phyloP scores from a whole-genome alignment of 352 stramenopile genomes.

The Pythium vanterpoolii region DNA sequence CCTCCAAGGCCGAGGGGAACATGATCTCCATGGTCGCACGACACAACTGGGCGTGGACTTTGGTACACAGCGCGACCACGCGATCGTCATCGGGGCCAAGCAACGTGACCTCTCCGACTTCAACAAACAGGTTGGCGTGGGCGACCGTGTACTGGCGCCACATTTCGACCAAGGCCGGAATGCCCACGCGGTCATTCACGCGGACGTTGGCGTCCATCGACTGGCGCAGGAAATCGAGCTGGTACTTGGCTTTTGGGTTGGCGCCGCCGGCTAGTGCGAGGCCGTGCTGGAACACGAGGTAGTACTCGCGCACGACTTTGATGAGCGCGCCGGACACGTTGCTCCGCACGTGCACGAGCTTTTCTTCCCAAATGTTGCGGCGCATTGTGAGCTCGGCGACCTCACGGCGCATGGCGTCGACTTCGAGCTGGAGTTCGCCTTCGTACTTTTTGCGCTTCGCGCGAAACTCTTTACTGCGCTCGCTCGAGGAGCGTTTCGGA shows the following conservation, averaged over 20 bases:
- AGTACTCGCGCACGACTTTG: conserved; percentile 26
- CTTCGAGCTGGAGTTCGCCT: conserved; percentile 19
- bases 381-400: conserved; percentile 26
- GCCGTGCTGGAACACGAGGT: conserved; percentile 27
- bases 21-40: conserved; percentile 23
- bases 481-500: conserved; percentile 25
- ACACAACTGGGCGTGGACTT: conserved; percentile 23
- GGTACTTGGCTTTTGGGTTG: conserved; percentile 24
- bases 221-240: conserved; percentile 23
- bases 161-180: conserved; percentile 24
- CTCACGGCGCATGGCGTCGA: conserved; percentile 21
- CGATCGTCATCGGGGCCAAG: conserved; percentile 15
- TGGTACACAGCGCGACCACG: conserved; percentile 19
- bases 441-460: conserved; percentile 11
- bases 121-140: conserved; percentile 22
- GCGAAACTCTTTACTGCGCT: conserved; percentile 22
- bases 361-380: conserved; percentile 23
- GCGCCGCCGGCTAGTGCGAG: conserved; percentile 2
- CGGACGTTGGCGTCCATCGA: conserved; percentile 22
- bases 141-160: conserved; percentile 27
- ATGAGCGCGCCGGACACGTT: conserved; percentile 19
- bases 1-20: conserved; percentile 19
- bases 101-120: conserved; percentile 20
- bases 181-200: conserved; percentile 15
- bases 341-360: conserved; percentile 21